A percentile compares a stretch with the other conserved stretches of the same genome.
Evolutionary conservation across 441 rosid genomes (phyloP).

Genomic region (Capsella rubella): DNA sequence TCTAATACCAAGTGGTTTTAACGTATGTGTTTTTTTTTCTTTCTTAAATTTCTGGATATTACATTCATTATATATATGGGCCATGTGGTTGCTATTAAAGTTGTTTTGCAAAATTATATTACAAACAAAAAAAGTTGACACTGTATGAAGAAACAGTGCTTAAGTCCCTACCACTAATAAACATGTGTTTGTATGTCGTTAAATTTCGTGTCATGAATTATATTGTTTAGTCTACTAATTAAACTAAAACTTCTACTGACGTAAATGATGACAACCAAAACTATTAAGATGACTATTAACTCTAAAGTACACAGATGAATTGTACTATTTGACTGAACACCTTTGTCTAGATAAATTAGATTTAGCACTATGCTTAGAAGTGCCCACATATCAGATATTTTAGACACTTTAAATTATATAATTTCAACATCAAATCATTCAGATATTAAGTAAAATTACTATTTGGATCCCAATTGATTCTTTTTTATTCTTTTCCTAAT

Average conservation of each 20-base stretch:
- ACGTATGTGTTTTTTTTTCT: background rate
- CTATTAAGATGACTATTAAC: slow-evolving; percentile 3
- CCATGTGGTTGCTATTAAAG: slow-evolving; percentile 25
- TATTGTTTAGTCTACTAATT: background rate
- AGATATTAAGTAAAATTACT: background rate
- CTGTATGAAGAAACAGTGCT: background rate
- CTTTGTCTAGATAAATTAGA: background rate
- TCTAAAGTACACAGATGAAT: background rate
- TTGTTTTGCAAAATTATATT: slow-evolving; percentile 4
- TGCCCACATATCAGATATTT: slow-evolving; percentile 11
- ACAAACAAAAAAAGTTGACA: slow-evolving; percentile 4
- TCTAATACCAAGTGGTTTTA: slow-evolving; percentile 15
- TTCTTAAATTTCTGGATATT: background rate
- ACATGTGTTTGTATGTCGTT: slow-evolving; percentile 1
- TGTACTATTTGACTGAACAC: background rate
- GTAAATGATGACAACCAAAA: slow-evolving; percentile 19
- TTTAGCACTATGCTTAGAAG: slow-evolving; percentile 11
- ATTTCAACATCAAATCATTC: background rate
- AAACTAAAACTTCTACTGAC: background rate
- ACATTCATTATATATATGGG: slow-evolving; percentile 17
- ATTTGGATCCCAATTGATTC: background rate
- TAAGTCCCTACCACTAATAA: slow-evolving; percentile 16
- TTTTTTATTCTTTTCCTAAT: background rate
- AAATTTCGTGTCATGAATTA: background rate
- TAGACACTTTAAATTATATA: background rate